phyloP scores from a whole-genome alignment of 169 alveolate species.

The Plasmodium falciparum region DNA sequence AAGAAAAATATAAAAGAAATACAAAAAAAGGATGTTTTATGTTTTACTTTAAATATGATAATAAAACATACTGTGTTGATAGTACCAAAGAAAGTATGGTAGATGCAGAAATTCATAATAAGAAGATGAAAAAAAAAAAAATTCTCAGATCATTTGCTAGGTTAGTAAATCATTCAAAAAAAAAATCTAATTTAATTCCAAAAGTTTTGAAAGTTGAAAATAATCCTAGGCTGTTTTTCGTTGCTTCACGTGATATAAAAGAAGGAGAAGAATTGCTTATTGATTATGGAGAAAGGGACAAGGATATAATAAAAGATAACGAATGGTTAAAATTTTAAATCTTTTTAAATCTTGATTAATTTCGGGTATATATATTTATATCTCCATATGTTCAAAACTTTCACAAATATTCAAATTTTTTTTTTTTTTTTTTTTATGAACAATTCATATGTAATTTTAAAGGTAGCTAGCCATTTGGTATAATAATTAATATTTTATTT shows the following conservation, averaged over 20 bases:
- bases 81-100: constrained; percentile 90
- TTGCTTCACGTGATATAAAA: constrained; percentile 85
- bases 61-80: constrained; percentile 87
- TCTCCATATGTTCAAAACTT: too few species aligned
- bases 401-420: neutral
- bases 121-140: constrained; percentile 36
- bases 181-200: constrained; percentile 88
- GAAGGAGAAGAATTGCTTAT: constrained; percentile 91
- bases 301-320: constrained; percentile 85
- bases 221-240: constrained; percentile 86
- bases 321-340: constrained; percentile 85
- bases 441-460: neutral
- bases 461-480: too few species aligned
- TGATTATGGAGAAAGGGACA: constrained; percentile 92
- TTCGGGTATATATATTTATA: neutral
- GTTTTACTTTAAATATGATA: constrained; percentile 88
- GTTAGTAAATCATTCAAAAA: constrained; percentile 90
- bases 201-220: constrained; percentile 80
- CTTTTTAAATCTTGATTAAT: neutral
- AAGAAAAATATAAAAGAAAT: constrained; percentile 78
- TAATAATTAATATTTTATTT: neutral
- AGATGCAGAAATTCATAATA: constrained; percentile 82
- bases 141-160: constrained; percentile 83
- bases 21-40: constrained; percentile 85
- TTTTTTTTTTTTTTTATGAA: constrained; percentile 15